These are phyloP conservation scores for Ophiostoma populinum DNA, from an alignment of 2,329 filamentous ascomycete genomes.

Conservation along the genomic window DNA sequence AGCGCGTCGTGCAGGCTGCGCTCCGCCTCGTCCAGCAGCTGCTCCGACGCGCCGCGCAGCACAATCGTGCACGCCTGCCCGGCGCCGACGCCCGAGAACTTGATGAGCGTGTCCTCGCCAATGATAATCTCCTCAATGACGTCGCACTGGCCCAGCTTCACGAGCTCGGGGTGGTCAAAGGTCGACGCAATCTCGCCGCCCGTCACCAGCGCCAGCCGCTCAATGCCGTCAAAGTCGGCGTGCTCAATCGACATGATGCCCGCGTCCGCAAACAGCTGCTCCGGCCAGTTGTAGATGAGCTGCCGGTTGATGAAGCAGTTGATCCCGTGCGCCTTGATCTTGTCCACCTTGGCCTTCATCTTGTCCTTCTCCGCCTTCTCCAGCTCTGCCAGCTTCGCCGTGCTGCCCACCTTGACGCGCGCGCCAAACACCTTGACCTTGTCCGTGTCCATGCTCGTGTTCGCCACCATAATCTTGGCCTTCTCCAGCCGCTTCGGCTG, in stretches of 20 bases:
- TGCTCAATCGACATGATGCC: constrained; percentile 98
- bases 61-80: constrained; percentile 94
- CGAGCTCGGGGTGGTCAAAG: constrained; percentile 93
- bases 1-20: constrained; percentile 90
- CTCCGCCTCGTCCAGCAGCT: constrained; percentile 92
- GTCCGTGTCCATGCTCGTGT: constrained; percentile 98
- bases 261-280: constrained; percentile 94
- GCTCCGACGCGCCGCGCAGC: constrained; percentile 86
- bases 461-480: constrained; percentile 93
- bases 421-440: constrained; percentile 99
- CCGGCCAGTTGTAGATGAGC: constrained; percentile 99
- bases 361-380: constrained; percentile 98
- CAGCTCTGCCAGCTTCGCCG: constrained; percentile 90
- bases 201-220: constrained; percentile 84
- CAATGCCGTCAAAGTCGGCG: constrained; percentile 95
- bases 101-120: constrained; percentile 91
- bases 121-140: constrained; percentile 96
- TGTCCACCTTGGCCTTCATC: constrained; percentile 98
- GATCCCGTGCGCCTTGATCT: constrained; percentile 96
- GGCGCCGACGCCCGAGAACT: constrained; percentile 88
- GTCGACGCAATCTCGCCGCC: constrained; percentile 95
- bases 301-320: constrained; percentile 99
- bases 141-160: constrained; percentile 91
- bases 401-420: constrained; percentile 88
- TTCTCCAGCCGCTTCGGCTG: constrained; percentile 96